Evolutionary conservation across 2,329 filamentous ascomycete species (phyloP).

Genomic region (Sclerotinia glacialis): DNA sequence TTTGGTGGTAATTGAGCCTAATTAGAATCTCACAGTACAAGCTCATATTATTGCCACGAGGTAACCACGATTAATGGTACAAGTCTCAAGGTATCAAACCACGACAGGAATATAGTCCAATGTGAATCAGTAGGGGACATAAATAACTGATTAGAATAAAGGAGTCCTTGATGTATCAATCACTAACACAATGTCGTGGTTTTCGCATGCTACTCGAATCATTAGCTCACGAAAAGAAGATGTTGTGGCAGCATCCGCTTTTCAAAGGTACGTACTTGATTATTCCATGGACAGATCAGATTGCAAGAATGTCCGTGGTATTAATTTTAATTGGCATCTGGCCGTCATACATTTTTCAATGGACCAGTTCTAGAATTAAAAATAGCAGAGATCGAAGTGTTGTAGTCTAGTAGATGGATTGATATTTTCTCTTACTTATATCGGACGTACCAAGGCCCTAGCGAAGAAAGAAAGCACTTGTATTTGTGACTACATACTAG

Average conservation of each 20-base stretch:
- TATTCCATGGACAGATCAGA: neutral
- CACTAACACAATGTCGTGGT: neutral
- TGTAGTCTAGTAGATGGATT: no score
- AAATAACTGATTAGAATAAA: neutral
- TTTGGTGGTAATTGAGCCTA: neutral
- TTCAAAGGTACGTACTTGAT: no score
- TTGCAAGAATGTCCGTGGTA: neutral
- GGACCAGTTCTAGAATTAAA: neutral
- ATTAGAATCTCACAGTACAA: no score
- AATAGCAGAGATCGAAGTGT: neutral
- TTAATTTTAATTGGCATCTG: neutral
- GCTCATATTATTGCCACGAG: neutral
- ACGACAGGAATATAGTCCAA: neutral
- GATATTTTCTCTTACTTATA: neutral
- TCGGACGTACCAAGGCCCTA: neutral
- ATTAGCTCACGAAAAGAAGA: neutral
- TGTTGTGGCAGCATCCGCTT: neutral
- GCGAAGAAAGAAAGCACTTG: no score
- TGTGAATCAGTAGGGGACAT: neutral
- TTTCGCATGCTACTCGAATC: slow-evolving; percentile 6
- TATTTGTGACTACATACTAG: no score
- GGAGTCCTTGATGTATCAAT: neutral
- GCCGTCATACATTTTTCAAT: neutral
- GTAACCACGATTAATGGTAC: neutral
- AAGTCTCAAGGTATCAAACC: neutral